Evolutionary conservation across 1,284 basidiomycete genomes (phyloP), one percentile per base, ranked within the genome.

Genomic region (Golubevia pallescens): DNA sequence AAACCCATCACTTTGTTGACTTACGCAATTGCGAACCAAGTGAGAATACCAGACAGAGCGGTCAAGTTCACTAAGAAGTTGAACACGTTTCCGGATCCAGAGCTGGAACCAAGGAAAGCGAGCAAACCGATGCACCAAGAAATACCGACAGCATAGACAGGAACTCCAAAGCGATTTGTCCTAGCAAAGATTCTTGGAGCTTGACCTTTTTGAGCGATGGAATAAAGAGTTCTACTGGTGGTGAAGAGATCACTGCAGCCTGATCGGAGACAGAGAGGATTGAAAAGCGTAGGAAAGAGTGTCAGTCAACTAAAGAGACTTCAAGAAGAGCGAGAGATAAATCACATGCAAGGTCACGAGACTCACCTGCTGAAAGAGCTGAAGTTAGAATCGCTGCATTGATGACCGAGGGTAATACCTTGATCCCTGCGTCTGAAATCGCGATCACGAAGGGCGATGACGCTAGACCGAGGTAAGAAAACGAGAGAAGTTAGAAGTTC

Each of bases 321-420:
- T 23, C 68, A 66, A 48, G 68, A 70, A 23, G 65, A 65, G 38
- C 65, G 60, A 38, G 67, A 67, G 14, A 70, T 65, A 52, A 28
- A 28, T 28, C 28, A 59, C 71, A 62, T 14, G 70, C 65, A 51
- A 80, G 56, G 67, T 80, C 78, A 19, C 69, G 76, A n/a, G 69
- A 77, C 60, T 16, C n/a, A 1, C 80, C 86, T 16, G 81, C 84
- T 1, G 83, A 86, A 54, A 86, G 71, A 28, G 86, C 84, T 32
- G 80, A 80, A 57, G 54, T 72, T 53, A 83, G 34, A 2, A 81
- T 68, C 5, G 69, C 70, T 1, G 80, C 73, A 61, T 83, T 83
- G 66, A 83, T 74, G 71, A 2, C 65, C 69, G 34, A 38, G 10
- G 34, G 34, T 5, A 38, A 10, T 10, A 10, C 10, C 10, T 38